These are phyloP conservation scores for Zopfia rhizophila DNA, from an alignment of 2,329 filamentous ascomycete genomes.

Conservation along the genomic window DNA sequence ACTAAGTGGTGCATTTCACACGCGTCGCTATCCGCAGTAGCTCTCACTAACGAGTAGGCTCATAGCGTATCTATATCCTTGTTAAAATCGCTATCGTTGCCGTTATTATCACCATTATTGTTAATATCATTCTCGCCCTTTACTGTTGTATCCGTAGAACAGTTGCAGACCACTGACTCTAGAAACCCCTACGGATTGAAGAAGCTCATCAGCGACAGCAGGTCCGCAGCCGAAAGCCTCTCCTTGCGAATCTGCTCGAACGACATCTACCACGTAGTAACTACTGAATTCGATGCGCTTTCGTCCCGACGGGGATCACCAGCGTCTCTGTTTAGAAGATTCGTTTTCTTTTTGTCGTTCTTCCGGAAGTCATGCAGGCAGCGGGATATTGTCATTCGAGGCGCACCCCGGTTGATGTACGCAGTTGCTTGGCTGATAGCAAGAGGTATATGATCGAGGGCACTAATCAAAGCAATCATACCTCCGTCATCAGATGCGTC, in stretches of 20 bases:
- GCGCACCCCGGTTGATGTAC: constrained; percentile 37
- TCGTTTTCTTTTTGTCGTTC: constrained; percentile 40
- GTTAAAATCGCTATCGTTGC: constrained; percentile 17
- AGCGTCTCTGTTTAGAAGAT: constrained; percentile 33
- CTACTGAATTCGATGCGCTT: constrained; percentile 48
- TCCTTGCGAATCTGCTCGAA: constrained; percentile 47
- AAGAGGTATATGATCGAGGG: constrained; percentile 47
- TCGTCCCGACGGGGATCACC: constrained; percentile 48
- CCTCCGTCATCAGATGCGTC: constrained; percentile 8
- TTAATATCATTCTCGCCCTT: too few species aligned
- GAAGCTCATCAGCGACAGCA: constrained; percentile 61
- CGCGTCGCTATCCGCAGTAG: constrained; percentile 5
- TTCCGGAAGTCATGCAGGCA: constrained; percentile 54
- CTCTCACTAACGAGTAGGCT: constrained; percentile 26
- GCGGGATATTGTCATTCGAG: constrained; percentile 19
- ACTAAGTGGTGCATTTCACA: constrained; percentile 29
- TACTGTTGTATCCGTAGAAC: too few species aligned
- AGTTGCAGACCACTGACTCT: too few species aligned
- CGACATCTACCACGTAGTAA: constrained; percentile 49
- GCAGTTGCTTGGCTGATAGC: constrained; percentile 47
- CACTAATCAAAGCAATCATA: constrained; percentile 13
- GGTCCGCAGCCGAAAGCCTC: constrained; percentile 50
- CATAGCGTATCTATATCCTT: constrained; percentile 26
- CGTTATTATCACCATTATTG: too few species aligned
- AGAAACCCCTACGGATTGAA: constrained; percentile 58